Conservation (phyloP, 352 stramenopile genomes). For the Pythium apleroticum region DNA sequence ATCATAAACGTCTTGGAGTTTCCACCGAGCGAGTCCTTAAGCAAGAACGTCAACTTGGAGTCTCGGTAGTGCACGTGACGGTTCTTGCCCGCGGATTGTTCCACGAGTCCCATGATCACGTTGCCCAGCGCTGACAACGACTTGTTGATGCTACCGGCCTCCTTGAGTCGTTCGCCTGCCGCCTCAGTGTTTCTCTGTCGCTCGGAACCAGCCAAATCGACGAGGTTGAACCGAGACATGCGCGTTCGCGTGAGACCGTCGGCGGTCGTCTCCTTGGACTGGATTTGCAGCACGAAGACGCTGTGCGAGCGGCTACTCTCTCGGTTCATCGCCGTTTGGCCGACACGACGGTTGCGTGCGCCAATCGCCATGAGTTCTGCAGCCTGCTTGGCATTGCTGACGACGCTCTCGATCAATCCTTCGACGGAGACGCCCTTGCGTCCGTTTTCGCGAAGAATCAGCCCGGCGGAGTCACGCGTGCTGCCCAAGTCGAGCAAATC, state of each 20-base stretch:
- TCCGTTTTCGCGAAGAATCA: slow-evolving; percentile 73
- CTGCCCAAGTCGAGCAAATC: slow-evolving; percentile 90
- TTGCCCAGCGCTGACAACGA: slow-evolving; percentile 95
- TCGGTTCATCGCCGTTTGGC: slow-evolving; percentile 85
- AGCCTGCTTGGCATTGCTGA: slow-evolving; percentile 63
- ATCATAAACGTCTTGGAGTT: slow-evolving; percentile 90
- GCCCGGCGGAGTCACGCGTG: slow-evolving; percentile 46
- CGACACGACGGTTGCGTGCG: slow-evolving; percentile 71
- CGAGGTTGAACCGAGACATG: slow-evolving; percentile 95
- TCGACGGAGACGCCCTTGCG: slow-evolving; percentile 77
- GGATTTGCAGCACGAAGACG: slow-evolving; percentile 82
- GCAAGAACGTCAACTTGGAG: slow-evolving; percentile 82
- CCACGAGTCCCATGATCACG: slow-evolving; percentile 92
- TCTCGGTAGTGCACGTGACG: slow-evolving; percentile 85
- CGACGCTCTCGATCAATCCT: slow-evolving; percentile 71
- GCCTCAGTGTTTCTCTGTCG: slow-evolving; percentile 95
- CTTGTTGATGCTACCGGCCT: slow-evolving; percentile 97
- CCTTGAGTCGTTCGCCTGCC: slow-evolving; percentile 94
- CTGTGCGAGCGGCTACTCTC: slow-evolving; percentile 84
- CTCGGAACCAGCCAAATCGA: slow-evolving; percentile 98
- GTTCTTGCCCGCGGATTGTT: slow-evolving; percentile 77
- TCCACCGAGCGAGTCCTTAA: slow-evolving; percentile 82
- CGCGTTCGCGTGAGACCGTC: slow-evolving; percentile 69
- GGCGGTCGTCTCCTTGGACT: slow-evolving; percentile 55
- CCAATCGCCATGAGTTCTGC: slow-evolving; percentile 76